Percentiles rank a stretch among this genome's conserved stretches.
Conservation (phyloP, 441 rosid species). For the Brassica balearica region DNA sequence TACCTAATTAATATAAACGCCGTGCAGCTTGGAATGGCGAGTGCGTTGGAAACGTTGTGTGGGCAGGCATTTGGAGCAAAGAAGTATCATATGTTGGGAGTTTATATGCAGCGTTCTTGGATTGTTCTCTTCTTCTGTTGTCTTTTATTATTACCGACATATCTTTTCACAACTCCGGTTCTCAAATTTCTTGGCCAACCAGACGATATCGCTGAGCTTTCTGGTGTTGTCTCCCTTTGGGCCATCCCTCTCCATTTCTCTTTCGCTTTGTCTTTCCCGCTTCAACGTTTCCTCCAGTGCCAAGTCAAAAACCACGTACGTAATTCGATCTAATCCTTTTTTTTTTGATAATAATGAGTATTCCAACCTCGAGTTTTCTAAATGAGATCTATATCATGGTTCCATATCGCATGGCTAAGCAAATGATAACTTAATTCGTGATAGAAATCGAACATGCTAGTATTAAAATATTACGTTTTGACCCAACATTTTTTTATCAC, state of each 20-base stretch:
- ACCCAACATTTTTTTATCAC: not conserved
- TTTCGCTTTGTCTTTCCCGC: slow-evolving; percentile 70
- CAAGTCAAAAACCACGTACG: slow-evolving; percentile 62
- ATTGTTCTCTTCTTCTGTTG: slow-evolving; percentile 72
- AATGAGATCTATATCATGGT: not conserved
- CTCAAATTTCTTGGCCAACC: slow-evolving; percentile 78
- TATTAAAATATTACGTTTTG: not conserved
- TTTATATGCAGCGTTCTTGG: slow-evolving; percentile 93
- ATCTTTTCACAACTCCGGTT: slow-evolving; percentile 62
- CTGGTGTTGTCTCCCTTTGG: slow-evolving; percentile 54
- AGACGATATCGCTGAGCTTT: slow-evolving; percentile 63
- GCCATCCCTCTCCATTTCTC: slow-evolving; percentile 79
- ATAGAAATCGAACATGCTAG: not conserved
- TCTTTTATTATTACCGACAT: slow-evolving; percentile 63
- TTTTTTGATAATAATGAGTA: not conserved
- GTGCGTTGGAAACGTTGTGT: slow-evolving; percentile 83
- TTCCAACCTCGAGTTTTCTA: not conserved
- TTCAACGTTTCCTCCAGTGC: slow-evolving; percentile 78
- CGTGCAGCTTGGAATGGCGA: slow-evolving; percentile 83
- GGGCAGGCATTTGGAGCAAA: slow-evolving; percentile 91
- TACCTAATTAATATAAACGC: not conserved
- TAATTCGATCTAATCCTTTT: not conserved
- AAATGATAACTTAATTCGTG: not conserved
- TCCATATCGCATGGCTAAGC: not conserved
- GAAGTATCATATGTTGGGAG: slow-evolving; percentile 78